Percentiles rank a stretch among this genome's conserved stretches.
phyloP scores from a whole-genome alignment of 495 filamentous ascomycete species.

The Astrocystis sublimbata region DNA sequence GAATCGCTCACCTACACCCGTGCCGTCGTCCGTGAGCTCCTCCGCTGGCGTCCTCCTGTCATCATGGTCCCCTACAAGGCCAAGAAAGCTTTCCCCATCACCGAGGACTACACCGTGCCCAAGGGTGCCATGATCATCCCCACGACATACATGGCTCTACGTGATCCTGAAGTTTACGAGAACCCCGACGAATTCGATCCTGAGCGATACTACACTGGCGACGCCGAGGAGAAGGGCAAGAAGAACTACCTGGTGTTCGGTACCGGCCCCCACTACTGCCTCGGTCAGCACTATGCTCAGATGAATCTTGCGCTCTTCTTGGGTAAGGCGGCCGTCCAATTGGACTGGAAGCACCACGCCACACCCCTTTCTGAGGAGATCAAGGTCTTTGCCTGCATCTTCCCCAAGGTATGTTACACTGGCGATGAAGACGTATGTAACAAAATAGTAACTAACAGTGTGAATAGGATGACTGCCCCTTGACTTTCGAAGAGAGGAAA shows the following conservation, averaged over 20 bases:
- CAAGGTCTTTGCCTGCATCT: constrained; percentile 97
- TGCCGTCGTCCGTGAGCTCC: constrained; percentile 88
- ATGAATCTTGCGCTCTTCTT: constrained; percentile 88
- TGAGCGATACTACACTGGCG: constrained; percentile 88
- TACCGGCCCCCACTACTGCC: constrained; percentile 93
- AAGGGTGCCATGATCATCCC: constrained; percentile 96
- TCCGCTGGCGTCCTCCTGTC: constrained; percentile 94
- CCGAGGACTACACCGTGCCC: constrained; percentile 80
- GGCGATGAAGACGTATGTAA: neutral
- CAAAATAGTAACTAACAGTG: constrained; percentile 30
- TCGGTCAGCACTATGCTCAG: constrained; percentile 93
- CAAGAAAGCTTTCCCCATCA: constrained; percentile 95
- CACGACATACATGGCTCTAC: constrained; percentile 83
- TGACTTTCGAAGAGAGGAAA: constrained; percentile 59
- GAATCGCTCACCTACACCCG: constrained; percentile 89
- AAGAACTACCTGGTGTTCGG: constrained; percentile 99
- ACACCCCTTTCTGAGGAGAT: constrained; percentile 87
- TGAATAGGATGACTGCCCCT: constrained; percentile 62
- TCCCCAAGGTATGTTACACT: constrained; percentile 75
- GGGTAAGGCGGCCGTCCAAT: constrained; percentile 85
- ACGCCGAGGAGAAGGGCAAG: constrained; percentile 78
- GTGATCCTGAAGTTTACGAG: constrained; percentile 90
- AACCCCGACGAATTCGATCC: constrained; percentile 87
- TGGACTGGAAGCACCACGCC: constrained; percentile 88
- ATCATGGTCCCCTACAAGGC: constrained; percentile 96